Percentiles rank a stretch among this genome's conserved stretches.
Conservation (phyloP, 2,329 filamentous ascomycete species). For the Colletotrichum sp. region DNA sequence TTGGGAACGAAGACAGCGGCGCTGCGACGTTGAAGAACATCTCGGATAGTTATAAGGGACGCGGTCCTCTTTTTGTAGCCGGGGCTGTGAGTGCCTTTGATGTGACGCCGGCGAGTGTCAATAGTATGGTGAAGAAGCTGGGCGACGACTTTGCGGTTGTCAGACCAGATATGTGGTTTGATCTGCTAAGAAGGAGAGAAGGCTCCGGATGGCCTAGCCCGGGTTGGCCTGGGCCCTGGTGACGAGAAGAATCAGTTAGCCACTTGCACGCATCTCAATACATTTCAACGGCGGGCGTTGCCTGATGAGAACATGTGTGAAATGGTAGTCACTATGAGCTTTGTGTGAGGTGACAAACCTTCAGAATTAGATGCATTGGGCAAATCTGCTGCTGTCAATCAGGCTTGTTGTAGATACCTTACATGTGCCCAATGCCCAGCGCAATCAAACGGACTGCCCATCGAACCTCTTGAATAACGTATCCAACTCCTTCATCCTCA, state of each 20-base stretch:
- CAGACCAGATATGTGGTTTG: neutral
- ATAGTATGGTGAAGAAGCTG: neutral
- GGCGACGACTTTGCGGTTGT: neutral
- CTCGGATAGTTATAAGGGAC: neutral
- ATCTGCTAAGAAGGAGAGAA: neutral
- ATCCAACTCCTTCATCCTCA: neutral
- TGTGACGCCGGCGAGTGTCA: neutral
- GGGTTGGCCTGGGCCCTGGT: neutral
- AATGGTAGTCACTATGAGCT: neutral
- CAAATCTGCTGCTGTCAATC: neutral
- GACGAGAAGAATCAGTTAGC: neutral
- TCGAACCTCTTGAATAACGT: neutral
- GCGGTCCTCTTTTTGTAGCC: neutral
- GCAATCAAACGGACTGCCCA: neutral
- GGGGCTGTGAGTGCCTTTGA: slow-evolving; percentile 1
- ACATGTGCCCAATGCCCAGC: neutral
- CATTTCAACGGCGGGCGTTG: neutral
- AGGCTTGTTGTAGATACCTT: neutral
- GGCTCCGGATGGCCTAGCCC: neutral
- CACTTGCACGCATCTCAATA: neutral
- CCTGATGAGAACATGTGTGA: neutral
- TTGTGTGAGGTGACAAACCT: rapidly evolving
- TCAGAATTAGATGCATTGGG: rapidly evolving
- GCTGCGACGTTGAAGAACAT: neutral
- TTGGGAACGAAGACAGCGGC: neutral